phyloP scores from a whole-genome alignment of 169 alveolate genomes.

The Plasmodium cynomolgi region DNA sequence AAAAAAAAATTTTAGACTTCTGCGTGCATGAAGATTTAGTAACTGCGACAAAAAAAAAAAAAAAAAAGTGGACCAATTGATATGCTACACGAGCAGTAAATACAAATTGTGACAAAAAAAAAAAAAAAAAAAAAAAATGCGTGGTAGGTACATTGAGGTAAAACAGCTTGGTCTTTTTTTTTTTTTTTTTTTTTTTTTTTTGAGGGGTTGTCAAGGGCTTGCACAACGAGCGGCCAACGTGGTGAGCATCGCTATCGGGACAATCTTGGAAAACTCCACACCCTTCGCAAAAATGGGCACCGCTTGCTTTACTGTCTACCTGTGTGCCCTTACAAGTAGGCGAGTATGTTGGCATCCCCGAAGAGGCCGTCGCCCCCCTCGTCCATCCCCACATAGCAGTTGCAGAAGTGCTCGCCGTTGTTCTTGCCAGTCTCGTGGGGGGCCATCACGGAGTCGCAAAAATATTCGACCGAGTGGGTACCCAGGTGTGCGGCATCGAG shows the following conservation, averaged over 20 bases:
- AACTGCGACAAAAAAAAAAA: neutral
- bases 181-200: neutral
- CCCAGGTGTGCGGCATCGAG: too few species aligned
- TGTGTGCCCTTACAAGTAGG: neutral
- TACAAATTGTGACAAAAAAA: neutral
- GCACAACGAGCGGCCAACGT: neutral
- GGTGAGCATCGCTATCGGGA: neutral
- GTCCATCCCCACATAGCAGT: conserved; percentile 24
- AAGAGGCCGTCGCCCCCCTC: conserved; percentile 5
- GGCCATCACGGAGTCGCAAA: neutral
- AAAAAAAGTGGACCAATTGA: neutral
- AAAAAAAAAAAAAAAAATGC: neutral
- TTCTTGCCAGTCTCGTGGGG: neutral
- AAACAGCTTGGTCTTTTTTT: neutral
- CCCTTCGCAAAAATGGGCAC: too few species aligned
- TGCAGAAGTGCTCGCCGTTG: conserved; percentile 1
- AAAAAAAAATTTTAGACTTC: neutral
- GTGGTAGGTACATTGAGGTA: neutral
- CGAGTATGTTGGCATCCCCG: conserved; percentile 13
- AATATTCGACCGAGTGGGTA: conserved; percentile 1
- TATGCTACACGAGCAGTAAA: neutral
- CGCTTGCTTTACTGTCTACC: neutral
- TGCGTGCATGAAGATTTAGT: neutral
- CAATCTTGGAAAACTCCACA: neutral
- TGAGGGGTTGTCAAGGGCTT: neutral